Evolutionary conservation across 2,329 filamentous ascomycete species (phyloP).

Genomic region (Fusarium succisae): DNA sequence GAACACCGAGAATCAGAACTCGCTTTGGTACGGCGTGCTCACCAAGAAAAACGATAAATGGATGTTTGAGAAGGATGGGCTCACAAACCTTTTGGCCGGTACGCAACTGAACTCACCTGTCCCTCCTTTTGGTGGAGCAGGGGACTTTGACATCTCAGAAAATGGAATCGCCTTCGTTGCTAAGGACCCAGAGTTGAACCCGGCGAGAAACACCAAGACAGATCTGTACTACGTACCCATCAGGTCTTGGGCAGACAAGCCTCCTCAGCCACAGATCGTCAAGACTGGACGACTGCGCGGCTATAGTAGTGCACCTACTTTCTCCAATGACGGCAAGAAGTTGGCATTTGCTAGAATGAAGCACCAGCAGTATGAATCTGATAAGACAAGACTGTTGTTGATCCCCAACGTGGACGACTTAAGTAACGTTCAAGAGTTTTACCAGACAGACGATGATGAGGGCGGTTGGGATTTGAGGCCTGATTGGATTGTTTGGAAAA

Average conservation of each 20-base stretch:
- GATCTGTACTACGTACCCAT: conserved; percentile 81
- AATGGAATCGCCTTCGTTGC: conserved; percentile 77
- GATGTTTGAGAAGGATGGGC: conserved; percentile 53
- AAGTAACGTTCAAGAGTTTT: conserved; percentile 69
- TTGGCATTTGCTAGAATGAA: conserved; percentile 85
- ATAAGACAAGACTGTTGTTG: conserved; percentile 72
- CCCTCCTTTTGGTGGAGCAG: conserved; percentile 79
- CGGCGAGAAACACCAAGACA: conserved; percentile 80
- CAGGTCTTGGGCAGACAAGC: conserved; percentile 65
- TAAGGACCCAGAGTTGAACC: conserved; percentile 76
- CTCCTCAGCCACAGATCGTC: conserved; percentile 59
- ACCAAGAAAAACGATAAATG: conserved; percentile 54
- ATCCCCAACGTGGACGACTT: conserved; percentile 68
- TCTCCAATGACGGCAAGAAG: conserved; percentile 76
- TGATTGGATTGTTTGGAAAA: conserved; percentile 65
- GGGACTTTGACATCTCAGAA: conserved; percentile 80
- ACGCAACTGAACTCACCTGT: conserved; percentile 73
- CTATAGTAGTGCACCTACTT: conserved; percentile 73
- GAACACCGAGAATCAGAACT: conserved; percentile 72
- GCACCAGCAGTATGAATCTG: conserved; percentile 79
- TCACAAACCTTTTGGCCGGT: conserved; percentile 72
- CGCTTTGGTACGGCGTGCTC: conserved; percentile 77
- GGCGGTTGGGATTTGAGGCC: conserved; percentile 70
- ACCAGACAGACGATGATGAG: conserved; percentile 67
- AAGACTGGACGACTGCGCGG: conserved; percentile 69